phyloP scores from a whole-genome alignment of 305 asterid genomes.

The Fraxinus dipetala region DNA sequence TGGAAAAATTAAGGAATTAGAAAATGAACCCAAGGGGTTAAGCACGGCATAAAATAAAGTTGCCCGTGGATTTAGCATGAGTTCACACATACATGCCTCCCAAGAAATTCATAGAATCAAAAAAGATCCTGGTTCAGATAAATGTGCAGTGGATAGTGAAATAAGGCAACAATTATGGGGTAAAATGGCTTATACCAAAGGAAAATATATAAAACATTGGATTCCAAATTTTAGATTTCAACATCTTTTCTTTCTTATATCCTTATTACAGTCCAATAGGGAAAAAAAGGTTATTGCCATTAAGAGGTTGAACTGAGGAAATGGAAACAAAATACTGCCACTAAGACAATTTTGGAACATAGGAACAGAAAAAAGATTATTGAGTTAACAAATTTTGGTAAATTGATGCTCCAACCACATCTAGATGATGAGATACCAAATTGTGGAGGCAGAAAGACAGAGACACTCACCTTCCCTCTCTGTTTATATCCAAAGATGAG shows the following conservation, averaged over 20 bases:
- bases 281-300: background rate
- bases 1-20: background rate
- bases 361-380: background rate
- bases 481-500: conserved; percentile 94
- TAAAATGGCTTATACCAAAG: background rate
- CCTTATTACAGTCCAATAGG: background rate
- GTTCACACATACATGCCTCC: background rate
- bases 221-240: background rate
- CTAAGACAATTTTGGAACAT: background rate
- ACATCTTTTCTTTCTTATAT: background rate
- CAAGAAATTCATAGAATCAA: background rate
- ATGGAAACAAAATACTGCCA: background rate
- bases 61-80: background rate
- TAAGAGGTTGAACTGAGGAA: background rate
- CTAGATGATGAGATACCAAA: background rate
- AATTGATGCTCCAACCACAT: background rate
- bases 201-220: background rate
- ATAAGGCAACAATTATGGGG: background rate
- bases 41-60: background rate
- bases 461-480: conserved; percentile 77
- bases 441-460: background rate
- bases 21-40: background rate
- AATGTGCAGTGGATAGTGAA: background rate
- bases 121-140: background rate
- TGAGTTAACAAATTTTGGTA: background rate